A percentile compares a stretch with the other conserved stretches of the same genome.
These are phyloP conservation scores for Amanita exitialis DNA, from an alignment of 768 basidiomycete genomes.

Conservation along the genomic window DNA sequence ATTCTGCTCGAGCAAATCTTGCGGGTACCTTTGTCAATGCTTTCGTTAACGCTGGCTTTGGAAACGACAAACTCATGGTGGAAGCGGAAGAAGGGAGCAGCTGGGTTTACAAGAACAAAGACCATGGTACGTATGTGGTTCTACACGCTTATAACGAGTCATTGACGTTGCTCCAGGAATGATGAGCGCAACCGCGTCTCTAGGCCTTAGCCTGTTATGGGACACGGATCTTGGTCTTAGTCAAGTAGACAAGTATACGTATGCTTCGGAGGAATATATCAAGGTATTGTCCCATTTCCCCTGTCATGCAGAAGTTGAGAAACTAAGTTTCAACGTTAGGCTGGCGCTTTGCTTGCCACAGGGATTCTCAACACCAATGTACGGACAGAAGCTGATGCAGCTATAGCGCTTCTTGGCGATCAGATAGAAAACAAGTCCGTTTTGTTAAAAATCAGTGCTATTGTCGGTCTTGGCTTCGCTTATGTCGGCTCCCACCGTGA, in stretches of 20 bases:
- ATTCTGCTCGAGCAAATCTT: conserved; percentile 89
- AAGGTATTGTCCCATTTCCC: conserved; percentile 37
- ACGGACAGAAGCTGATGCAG: conserved; percentile 88
- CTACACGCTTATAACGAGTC: background rate
- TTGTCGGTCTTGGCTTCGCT: conserved; percentile 88
- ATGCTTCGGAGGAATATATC: conserved; percentile 92
- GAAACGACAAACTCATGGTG: conserved; percentile 98
- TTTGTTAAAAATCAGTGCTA: conserved; percentile 76
- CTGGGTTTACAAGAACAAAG: conserved; percentile 99
- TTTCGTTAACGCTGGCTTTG: conserved; percentile 97
- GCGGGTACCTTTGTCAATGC: conserved; percentile 98
- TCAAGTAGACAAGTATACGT: conserved; percentile 96
- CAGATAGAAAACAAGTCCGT: conserved; percentile 84
- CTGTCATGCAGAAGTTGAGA: background rate
- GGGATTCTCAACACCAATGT: conserved; percentile 87
- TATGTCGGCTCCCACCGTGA: conserved; percentile 91
- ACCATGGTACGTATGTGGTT: conserved; percentile 58
- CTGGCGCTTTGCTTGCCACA: conserved; percentile 90
- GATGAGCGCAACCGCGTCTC: conserved; percentile 92
- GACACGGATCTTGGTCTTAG: conserved; percentile 90
- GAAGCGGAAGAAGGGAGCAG: conserved; percentile 92
- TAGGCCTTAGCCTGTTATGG: conserved; percentile 92
- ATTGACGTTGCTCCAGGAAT: conserved; percentile 48
- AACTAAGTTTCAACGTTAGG: conserved; percentile 26
- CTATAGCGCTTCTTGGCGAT: conserved; percentile 82